phyloP scores from a whole-genome alignment of 352 stramenopile genomes.

The Phytopythium boreale region DNA sequence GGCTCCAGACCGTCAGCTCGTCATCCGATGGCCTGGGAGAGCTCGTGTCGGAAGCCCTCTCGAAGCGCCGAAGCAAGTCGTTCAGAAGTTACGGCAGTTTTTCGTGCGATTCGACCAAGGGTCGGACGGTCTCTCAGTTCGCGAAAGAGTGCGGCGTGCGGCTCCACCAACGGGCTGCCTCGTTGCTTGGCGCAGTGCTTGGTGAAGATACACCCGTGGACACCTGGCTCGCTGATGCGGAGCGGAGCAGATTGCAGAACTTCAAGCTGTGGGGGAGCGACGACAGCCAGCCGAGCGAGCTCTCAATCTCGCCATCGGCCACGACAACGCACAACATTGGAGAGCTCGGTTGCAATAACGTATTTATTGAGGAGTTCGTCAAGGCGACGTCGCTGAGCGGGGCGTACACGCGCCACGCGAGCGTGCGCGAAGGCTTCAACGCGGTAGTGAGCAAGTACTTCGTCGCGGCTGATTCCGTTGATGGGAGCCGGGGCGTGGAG shows the following conservation, averaged over 20 bases:
- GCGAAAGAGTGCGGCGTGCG: conserved; percentile 32
- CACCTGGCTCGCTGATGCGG: conserved; percentile 15
- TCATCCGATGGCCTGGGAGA: conserved; percentile 68
- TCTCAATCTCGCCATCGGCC: not conserved
- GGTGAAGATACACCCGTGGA: conserved; percentile 21
- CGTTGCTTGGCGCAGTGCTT: conserved; percentile 18
- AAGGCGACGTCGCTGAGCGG: conserved; percentile 54
- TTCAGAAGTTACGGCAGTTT: conserved; percentile 33
- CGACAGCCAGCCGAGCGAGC: not conserved
- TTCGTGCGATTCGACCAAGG: conserved; percentile 21
- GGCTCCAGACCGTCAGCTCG: conserved; percentile 68
- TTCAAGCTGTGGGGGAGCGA: conserved; percentile 9
- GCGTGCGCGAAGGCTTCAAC: conserved; percentile 61
- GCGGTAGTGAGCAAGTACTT: conserved; percentile 48
- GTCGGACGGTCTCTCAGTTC: conserved; percentile 29
- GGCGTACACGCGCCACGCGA: conserved; percentile 51
- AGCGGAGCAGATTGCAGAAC: not conserved
- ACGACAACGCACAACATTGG: not conserved
- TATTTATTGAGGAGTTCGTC: conserved; percentile 79
- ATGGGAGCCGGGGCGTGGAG: not conserved
- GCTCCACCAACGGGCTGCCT: conserved; percentile 28
- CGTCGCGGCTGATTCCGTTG: conserved; percentile 7
- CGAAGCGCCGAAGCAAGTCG: conserved; percentile 36
- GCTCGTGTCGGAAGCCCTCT: conserved; percentile 63
- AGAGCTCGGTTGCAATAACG: conserved; percentile 41